These are phyloP conservation scores for Psophocarpus tetragonolobus DNA, from an alignment of 306 rosid genomes.

Conservation along the genomic window DNA sequence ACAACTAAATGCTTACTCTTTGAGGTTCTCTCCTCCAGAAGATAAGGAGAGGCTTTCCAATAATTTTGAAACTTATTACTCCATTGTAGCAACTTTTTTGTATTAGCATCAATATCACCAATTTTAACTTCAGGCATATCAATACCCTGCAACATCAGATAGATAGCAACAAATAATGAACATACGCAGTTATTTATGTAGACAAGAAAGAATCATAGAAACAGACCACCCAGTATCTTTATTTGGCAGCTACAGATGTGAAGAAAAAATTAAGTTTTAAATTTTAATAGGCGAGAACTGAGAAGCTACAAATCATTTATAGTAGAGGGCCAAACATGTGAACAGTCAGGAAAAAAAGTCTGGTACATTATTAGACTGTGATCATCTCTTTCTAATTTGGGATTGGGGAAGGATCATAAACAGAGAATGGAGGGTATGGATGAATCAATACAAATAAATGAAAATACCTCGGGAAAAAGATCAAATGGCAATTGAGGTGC, in stretches of 20 bases:
- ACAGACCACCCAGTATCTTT: not conserved
- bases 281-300: not conserved
- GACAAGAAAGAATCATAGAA: not conserved
- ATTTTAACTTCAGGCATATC: constrained; percentile 41
- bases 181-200: not conserved
- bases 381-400: not conserved
- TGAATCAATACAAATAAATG: not conserved
- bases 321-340: not conserved
- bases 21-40: constrained; percentile 41
- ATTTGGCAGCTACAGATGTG: not conserved
- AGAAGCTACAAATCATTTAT: not conserved
- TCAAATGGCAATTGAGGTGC: constrained; percentile 21
- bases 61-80: constrained; percentile 29
- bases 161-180: not conserved
- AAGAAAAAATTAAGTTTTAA: not conserved
- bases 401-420: not conserved
- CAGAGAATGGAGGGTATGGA: not conserved
- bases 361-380: not conserved
- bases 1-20: constrained; percentile 40
- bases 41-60: constrained; percentile 60
- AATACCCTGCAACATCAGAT: constrained; percentile 45
- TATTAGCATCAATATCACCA: constrained; percentile 3
- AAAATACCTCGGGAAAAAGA: constrained; percentile 44
- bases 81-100: constrained; percentile 30
- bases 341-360: not conserved